Evolutionary conservation across 805 yeast genomes (phyloP), one percentile per base, ranked within the genome.

Genomic region (Schwanniomyces sp.): DNA sequence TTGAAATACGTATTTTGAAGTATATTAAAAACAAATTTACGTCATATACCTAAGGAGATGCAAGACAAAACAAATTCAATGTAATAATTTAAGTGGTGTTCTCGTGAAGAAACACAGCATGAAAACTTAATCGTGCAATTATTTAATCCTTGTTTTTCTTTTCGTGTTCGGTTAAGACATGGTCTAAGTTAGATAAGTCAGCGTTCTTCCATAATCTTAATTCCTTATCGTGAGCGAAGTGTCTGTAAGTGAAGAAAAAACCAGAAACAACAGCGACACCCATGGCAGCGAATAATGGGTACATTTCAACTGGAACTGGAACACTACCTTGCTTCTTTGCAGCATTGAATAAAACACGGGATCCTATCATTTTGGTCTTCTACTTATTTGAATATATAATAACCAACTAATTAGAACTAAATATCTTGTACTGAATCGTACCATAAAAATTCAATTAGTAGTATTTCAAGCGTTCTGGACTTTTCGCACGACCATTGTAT

Each of bases 181-280:
- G 56, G 53, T 73, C 76, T 57, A 73, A 69, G 46, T 50, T 62
- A 30, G 78, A 73, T 64, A 73, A 68, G 62, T 73, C 55, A 18
- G 78, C 60, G 63, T 73, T 73, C 55, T 69, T 64, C 77, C 76
- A 71, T 60, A 73, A 70, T 66, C 78, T 72, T 60, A 73, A 72
- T 49, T 73, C 70, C 54, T 58, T 54, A 62, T 73, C 77, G 61
- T 71, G 61, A 48, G 74, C 72, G 61, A 73, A 73, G 56, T 73
- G 78, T 67, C 77, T 72, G 69, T 73, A 73, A 51, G 78, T 73
- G 69, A 73, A 73, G 62, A 55, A 70, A 48, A 52, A 45, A 46
- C 70, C 74, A 7, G 77, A 72, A 30, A 47, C 53, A 50, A 66
- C 46, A 25, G 78, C 78, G 27, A 70, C 74, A 44, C 67, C 76